Evolutionary conservation across 805 yeast species (phyloP), one percentile per base, ranked within the genome.

Genomic region (Jamesozyma lodderae): DNA sequence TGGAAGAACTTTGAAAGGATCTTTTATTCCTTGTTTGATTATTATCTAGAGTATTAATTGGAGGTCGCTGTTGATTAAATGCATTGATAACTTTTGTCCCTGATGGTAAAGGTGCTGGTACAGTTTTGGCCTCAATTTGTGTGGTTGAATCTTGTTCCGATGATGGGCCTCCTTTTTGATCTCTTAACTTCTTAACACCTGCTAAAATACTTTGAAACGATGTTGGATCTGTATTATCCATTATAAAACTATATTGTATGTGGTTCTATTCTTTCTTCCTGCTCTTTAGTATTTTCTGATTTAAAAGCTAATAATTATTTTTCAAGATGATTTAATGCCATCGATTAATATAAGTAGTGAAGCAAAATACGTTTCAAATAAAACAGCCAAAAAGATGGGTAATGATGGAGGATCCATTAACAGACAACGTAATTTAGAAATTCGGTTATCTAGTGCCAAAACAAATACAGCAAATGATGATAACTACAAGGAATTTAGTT

Each of bases 391-490:
- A 13, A 31, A n/a, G 6, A 42, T 43, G 46, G 46, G 46, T 71
- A 75, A 74, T 43, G 90, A 81, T 53, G 90, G 90, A n/a, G 86
- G 88, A 2, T 69, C 83, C 1, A 71, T 80, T 15, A 77, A 79
- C 13, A 71, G 70, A 36, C 63, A 83, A 22, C 67, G 67, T 41
- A 82, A 78, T 43, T 34, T 55, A 29, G 43, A 41, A 25, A 26
- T 49, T 23, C 31, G 24, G 14, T 16, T 44, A 14, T 23, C 66
- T 73, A 10, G 55, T 59, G 13, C 55, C 48, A 26, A 52, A 49
- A 34, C 28, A 41, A 35, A 27, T 33, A 23, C 40, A 34, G 44
- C 42, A 6, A 46, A 36, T 9, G 48, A 52, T 30, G 52, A 49
- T 18, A 39, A 44, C 14, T 20, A 43, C 18, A 34, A 37, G 21